phyloP scores from a whole-genome alignment of 1,139 yeast genomes.

The Yamadazyma buinensis region DNA sequence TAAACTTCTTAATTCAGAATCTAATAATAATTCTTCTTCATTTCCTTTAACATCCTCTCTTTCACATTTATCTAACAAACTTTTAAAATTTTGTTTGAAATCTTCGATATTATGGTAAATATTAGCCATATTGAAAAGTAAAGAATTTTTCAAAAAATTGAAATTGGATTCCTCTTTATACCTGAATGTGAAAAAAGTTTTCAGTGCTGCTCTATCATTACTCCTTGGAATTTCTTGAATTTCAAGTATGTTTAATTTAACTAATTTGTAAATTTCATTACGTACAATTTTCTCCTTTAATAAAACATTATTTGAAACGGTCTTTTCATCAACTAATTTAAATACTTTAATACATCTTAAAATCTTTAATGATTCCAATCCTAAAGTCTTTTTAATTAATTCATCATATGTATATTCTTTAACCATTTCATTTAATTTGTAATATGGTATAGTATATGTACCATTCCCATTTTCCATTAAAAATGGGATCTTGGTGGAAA shows the following conservation, averaged over 20 bases:
- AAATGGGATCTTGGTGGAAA: conserved; percentile 43
- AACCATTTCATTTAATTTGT: conserved; percentile 39
- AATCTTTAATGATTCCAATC: conserved; percentile 56
- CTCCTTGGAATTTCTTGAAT: conserved; percentile 92
- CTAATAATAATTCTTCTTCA: conserved; percentile 70
- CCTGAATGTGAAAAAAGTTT: conserved; percentile 80
- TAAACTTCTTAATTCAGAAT: conserved; percentile 71
- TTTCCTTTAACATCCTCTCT: conserved; percentile 88
- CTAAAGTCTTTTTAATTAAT: conserved; percentile 54
- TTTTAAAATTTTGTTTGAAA: conserved; percentile 59
- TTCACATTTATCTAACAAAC: conserved; percentile 72
- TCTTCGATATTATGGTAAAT: conserved; percentile 52
- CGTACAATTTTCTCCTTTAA: conserved; percentile 77
- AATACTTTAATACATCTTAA: conserved; percentile 65
- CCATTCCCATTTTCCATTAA: conserved; percentile 42
- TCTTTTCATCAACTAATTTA: conserved; percentile 78
- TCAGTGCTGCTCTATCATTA: conserved; percentile 86
- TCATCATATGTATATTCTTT: conserved; percentile 59
- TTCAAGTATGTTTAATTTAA: conserved; percentile 59
- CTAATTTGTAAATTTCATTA: conserved; percentile 52
- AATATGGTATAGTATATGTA: conserved; percentile 37
- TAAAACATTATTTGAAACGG: conserved; percentile 71
- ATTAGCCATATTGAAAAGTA: conserved; percentile 53
- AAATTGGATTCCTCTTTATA: conserved; percentile 62
- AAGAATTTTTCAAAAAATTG: conserved; percentile 37